These are phyloP conservation scores for Ceratocystis huliohia DNA, from an alignment of 2,329 filamentous ascomycete genomes.

Conservation along the genomic window DNA sequence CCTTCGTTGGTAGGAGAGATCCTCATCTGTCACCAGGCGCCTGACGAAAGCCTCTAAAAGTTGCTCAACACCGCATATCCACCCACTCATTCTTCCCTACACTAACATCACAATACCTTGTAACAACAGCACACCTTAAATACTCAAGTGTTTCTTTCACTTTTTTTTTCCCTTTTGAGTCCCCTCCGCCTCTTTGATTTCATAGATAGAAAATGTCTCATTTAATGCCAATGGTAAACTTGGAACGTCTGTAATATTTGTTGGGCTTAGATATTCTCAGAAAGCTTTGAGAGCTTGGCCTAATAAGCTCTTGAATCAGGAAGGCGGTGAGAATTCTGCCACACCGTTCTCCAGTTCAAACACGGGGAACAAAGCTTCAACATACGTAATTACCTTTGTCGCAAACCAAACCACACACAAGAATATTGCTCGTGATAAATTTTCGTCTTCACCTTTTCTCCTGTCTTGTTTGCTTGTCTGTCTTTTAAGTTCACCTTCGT, in stretches of 20 bases:
- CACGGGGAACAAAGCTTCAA: constrained; percentile 11
- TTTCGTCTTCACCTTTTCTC: background rate
- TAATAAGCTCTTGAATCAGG: background rate
- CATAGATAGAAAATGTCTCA: background rate
- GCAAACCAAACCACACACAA: background rate
- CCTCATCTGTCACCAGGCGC: background rate
- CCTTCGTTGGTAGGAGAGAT: background rate
- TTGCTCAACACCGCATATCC: background rate
- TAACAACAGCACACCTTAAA: constrained; percentile 4
- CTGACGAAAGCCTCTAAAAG: background rate
- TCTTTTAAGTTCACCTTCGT: background rate
- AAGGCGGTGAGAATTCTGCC: constrained; percentile 20
- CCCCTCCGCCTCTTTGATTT: background rate
- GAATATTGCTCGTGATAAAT: background rate
- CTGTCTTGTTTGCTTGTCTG: background rate
- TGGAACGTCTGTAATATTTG: background rate
- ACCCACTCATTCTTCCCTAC: background rate
- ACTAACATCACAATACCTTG: background rate
- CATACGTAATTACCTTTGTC: constrained; percentile 5
- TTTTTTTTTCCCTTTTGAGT: background rate
- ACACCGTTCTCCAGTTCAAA: background rate
- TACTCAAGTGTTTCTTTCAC: background rate
- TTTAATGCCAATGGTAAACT: background rate
- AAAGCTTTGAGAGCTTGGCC: constrained; percentile 8
- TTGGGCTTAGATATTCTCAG: too few species aligned